Conservation (phyloP, 2,329 filamentous ascomycete genomes). For the Periconia macrospinosa region DNA sequence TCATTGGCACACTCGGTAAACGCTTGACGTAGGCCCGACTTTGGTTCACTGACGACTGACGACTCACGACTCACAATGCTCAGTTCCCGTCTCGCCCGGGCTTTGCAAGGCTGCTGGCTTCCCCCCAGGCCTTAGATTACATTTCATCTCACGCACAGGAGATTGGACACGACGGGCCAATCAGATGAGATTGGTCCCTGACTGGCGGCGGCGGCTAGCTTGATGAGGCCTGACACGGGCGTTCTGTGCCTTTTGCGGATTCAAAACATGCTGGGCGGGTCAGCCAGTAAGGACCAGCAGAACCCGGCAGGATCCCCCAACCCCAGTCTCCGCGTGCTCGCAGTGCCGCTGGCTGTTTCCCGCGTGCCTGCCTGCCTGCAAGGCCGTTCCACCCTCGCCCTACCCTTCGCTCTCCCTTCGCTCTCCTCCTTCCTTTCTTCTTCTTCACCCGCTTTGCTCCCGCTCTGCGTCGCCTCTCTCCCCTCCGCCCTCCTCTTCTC, state of each 20-base stretch:
- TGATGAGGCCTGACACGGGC: constrained; percentile 15
- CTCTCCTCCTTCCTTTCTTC: constrained; percentile 17
- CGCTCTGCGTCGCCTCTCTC: constrained; percentile 13
- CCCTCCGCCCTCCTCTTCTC: constrained; percentile 21
- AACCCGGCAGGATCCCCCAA: constrained; percentile 1
- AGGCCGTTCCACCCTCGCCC: not conserved
- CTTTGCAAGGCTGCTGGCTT: too few relatives aligned
- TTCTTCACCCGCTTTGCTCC: constrained; percentile 10
- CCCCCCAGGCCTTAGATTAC: too few relatives aligned
- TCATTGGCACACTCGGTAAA: too few relatives aligned
- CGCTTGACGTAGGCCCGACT: too few relatives aligned
- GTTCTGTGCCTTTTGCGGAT: constrained; percentile 2
- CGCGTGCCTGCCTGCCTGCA: too few relatives aligned
- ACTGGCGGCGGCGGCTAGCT: constrained; percentile 18
- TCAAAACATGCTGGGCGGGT: too few relatives aligned
- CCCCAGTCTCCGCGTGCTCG: constrained; percentile 5
- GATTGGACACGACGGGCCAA: constrained; percentile 15
- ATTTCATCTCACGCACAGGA: too few relatives aligned
- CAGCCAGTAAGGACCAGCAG: too few relatives aligned
- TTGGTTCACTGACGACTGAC: too few relatives aligned
- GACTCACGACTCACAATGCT: too few relatives aligned
- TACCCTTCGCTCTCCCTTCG: constrained; percentile 11
- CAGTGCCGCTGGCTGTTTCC: not conserved
- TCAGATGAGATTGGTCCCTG: constrained; percentile 30
- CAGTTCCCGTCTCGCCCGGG: too few relatives aligned